Evolutionary conservation across 1,284 basidiomycete species (phyloP).

Genomic region (Rhodotorula sp.): DNA sequence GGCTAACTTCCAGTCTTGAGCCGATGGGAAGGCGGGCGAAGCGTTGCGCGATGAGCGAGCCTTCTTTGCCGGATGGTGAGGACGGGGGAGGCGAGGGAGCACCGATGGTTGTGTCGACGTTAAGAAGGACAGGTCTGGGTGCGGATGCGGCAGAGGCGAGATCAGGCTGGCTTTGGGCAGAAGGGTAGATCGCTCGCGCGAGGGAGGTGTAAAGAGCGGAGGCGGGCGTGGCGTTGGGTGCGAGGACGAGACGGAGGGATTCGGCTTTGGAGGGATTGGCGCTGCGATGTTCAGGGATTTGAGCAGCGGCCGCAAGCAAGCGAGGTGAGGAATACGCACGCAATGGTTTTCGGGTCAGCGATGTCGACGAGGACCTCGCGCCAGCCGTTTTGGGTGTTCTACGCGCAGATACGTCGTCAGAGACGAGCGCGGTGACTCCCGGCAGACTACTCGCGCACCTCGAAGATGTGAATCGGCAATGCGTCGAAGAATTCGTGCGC

Average conservation of each 20-base stretch:
- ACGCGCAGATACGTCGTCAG: not conserved
- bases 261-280: slow-evolving; percentile 9
- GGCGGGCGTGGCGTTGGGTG: slow-evolving; percentile 39
- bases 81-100: slow-evolving; percentile 60
- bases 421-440: not conserved
- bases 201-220: slow-evolving; percentile 40
- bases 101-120: slow-evolving; percentile 38
- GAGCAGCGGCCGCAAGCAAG: not conserved
- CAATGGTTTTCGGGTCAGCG: slow-evolving; percentile 36
- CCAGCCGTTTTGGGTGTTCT: slow-evolving; percentile 80
- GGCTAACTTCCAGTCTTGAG: slow-evolving; percentile 73
- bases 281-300: not conserved
- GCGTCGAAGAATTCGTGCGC: slow-evolving; percentile 99
- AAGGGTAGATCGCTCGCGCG: slow-evolving; percentile 10
- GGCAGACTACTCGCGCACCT: slow-evolving; percentile 56
- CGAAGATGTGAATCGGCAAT: slow-evolving; percentile 83
- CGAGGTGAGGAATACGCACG: slow-evolving; percentile 10
- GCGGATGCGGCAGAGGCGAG: slow-evolving; percentile 1
- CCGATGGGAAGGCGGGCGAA: slow-evolving; percentile 67
- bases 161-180: slow-evolving; percentile 5
- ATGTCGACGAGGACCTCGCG: slow-evolving; percentile 77
- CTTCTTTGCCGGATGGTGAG: slow-evolving; percentile 48
- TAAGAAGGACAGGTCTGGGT: not conserved
- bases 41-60: slow-evolving; percentile 49
- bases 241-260: slow-evolving; percentile 42